Conservation (phyloP, 2,329 filamentous ascomycete genomes). For the Alternaria sp. region DNA sequence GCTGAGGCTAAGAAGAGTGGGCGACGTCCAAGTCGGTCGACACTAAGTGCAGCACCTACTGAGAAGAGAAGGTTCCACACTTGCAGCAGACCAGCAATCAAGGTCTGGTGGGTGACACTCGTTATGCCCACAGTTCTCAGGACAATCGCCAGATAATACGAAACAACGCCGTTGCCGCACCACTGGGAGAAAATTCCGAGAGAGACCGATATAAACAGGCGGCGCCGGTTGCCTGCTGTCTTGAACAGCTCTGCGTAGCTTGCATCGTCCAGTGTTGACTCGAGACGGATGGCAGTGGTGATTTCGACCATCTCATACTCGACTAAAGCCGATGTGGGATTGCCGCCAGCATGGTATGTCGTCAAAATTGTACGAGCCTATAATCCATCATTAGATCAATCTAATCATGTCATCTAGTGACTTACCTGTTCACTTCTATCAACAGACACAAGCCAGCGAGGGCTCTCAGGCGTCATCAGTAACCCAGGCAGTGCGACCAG, state of each 20-base stretch:
- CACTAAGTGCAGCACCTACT: neutral
- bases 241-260: neutral
- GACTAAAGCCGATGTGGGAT: no score
- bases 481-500: neutral
- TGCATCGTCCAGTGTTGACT: no score
- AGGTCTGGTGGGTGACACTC: no score
- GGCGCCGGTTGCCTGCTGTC: neutral
- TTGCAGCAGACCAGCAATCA: neutral
- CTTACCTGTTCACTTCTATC: neutral
- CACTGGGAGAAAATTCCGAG: neutral
- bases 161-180: neutral
- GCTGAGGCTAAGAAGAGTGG: neutral
- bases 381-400: accelerated
- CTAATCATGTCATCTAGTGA: neutral
- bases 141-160: neutral
- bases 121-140: neutral
- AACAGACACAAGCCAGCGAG: neutral
- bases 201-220: neutral
- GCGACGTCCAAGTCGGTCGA: neutral
- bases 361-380: no score
- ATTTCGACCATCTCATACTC: no score
- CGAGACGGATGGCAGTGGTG: no score
- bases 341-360: no score
- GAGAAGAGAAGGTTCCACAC: neutral
- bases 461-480: neutral